Percentiles rank a stretch among this genome's conserved stretches.
These are phyloP conservation scores for Dactylella cylindrospora DNA, from an alignment of 2,329 filamentous ascomycete species.

Conservation along the genomic window DNA sequence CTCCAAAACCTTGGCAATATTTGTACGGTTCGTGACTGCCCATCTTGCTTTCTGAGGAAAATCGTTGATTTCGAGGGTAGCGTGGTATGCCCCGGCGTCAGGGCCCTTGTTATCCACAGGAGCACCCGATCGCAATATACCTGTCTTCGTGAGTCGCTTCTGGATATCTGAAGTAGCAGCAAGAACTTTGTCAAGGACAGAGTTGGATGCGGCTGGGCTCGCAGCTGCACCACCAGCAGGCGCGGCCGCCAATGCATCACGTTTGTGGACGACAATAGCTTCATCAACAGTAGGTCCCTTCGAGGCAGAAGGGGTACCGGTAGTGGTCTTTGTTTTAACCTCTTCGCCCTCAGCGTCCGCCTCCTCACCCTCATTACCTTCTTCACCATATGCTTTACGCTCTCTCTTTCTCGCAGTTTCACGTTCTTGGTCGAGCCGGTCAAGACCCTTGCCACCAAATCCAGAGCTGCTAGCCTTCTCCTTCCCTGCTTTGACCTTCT, in stretches of 20 bases:
- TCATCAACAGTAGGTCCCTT: conserved; percentile 62
- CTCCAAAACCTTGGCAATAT: conserved; percentile 96
- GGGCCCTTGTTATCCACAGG: conserved; percentile 98
- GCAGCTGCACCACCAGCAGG: conserved; percentile 51
- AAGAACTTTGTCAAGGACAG: conserved; percentile 75
- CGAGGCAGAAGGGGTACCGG: conserved; percentile 49
- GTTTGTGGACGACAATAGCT: conserved; percentile 72
- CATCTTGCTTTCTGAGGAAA: conserved; percentile 96
- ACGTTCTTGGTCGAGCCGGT: conserved; percentile 85
- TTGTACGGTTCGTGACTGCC: conserved; percentile 97
- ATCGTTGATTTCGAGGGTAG: conserved; percentile 97
- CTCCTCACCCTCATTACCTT: conserved; percentile 74
- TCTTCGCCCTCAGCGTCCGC: conserved; percentile 59
- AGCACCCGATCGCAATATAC: conserved; percentile 84
- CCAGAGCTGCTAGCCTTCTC: conserved; percentile 80
- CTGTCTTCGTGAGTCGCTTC: conserved; percentile 81
- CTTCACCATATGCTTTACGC: conserved; percentile 84
- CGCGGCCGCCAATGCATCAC: conserved; percentile 58
- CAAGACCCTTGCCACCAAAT: conserved; percentile 92
- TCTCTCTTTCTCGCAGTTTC: conserved; percentile 83
- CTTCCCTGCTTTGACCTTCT: conserved; percentile 90
- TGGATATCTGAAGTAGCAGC: conserved; percentile 92
- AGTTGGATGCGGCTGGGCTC: conserved; percentile 46
- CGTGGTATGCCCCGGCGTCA: conserved; percentile 93
- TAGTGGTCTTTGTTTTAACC: conserved; percentile 50